Evolutionary conservation across 2,329 filamentous ascomycete genomes (phyloP), one percentile per base, ranked within the genome.

Genomic region (Stylonectria norvegica): DNA sequence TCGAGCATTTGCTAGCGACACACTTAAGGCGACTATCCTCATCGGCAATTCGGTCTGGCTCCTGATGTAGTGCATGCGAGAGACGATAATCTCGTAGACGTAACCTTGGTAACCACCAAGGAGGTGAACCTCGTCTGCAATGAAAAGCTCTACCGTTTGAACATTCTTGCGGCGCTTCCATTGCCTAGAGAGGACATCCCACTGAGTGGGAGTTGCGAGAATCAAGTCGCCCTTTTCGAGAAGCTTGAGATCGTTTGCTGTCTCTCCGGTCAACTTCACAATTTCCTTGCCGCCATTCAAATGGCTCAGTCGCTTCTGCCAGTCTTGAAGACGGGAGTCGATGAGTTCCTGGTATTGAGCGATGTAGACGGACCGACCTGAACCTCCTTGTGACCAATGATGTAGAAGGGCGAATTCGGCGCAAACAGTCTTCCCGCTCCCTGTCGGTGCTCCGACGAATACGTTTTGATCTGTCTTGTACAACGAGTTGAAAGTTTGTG

Each of bases 111-210:
- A 80, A 11, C 89, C 90, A 44, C 91, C 93, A 20, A 98, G 75
- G 71, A 97, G 83, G 61, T 98, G 93, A 39, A 98, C 73, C 61
- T 97, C 91, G 62, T 98, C 94, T 1, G 91, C 90, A 52, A 98
- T 90, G 62, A 98, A 89, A 1, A 98, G 73, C 54, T 89, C 81
- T 15, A 97, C 86, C 4, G 82, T 85, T 60, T 96, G 89, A 1
- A 98, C 83, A 53, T 95, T 95, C 78, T 95, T 97, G 42, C 93
- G 83, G 42, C 91, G 82, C 68, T 95, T 90, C 93, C 94, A 98
- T 63, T 95, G 89, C 23, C 94, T 81, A 12, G 93, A 97, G 36
- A 98, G 69, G 19, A 94, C 86, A 66, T 98, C 93, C 94, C 93
- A 98, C 57, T 98, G 93, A 3, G 81, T 74, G 6, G 93, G 93